Base-by-base conservation (phyloP, 441 rosid genomes). In the Macaranga tanarius region DNA sequence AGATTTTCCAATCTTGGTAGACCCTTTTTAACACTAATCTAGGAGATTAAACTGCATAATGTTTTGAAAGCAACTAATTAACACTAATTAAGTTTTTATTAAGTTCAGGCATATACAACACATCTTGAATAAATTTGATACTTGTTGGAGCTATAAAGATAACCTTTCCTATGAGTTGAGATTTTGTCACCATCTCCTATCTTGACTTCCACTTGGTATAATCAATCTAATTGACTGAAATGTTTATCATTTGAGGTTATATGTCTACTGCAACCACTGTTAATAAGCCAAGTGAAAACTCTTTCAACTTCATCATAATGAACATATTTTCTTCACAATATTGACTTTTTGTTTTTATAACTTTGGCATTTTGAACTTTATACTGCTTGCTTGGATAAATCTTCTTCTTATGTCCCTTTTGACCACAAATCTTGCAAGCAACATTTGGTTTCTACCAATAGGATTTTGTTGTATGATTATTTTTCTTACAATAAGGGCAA, bases 81-180 rank as follows among this genome's bases (percentile, higher is more conserved):
- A 66, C 23, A 50, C 58, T n/a, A n/a, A n/a, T n/a, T 66, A 1
- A 66, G 25, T 66, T 66, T 10, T 47, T 45, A 9, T 66, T 59
- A 6, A 66, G 50, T 1, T 51, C 15, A 2, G 23, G 58, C 5
- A 66, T 22, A 79, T 2, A 62, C n/a, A n/a, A n/a, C n/a, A n/a
- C 6, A 62, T 62, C 23, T 2, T n/a, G 6, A 65, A 34, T 22
- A 2, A 7, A 7, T 5, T 65, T 65, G 2, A 47, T 65, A 65
- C 38, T 34, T 65, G 20, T 12, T 22, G 12, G 7, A 11, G 31
- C 16, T 5, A 65, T 31, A 3, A 20, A 11, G 4, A 22, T 1
- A 6, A 38, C 40, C 26, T 65, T 2, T 56, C 56, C 23, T 23
- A 25, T 13, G 22, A n/a, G 42, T n/a, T 4, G 20, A 3, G 16